phyloP scores from a whole-genome alignment of 2,329 filamentous ascomycete species.

The Colletotrichum cuscutae region DNA sequence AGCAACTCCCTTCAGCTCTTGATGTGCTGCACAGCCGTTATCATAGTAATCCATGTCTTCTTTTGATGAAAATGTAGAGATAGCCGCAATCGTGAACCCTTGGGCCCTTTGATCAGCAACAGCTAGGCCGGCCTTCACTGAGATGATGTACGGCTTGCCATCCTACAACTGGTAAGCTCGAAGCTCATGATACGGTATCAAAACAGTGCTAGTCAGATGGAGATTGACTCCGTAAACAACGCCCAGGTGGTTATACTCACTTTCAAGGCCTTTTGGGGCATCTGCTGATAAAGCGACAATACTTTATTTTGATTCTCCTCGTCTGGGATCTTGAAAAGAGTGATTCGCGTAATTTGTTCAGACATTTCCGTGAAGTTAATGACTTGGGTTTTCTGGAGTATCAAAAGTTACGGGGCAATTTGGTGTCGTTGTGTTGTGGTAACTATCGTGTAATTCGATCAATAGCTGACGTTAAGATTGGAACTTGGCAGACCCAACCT shows the following conservation, averaged over 20 bases:
- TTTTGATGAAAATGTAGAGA: slow-evolving; percentile 64
- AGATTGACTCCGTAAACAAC: neutral
- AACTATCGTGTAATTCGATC: too few relatives aligned
- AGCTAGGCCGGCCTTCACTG: slow-evolving; percentile 58
- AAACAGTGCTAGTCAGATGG: neutral
- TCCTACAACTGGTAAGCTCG: slow-evolving; percentile 52
- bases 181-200: rapidly evolving
- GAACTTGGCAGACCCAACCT: neutral
- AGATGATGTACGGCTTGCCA: slow-evolving; percentile 69
- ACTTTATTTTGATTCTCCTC: slow-evolving; percentile 44
- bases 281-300: slow-evolving; percentile 44
- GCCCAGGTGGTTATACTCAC: slow-evolving; percentile 34
- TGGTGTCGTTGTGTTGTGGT: neutral
- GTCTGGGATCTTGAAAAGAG: slow-evolving; percentile 50
- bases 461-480: neutral
- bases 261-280: slow-evolving; percentile 45
- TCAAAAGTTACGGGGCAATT: neutral
- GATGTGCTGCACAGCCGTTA: slow-evolving; percentile 48
- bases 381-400: neutral
- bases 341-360: slow-evolving; percentile 42
- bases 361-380: slow-evolving; percentile 6
- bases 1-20: slow-evolving; percentile 44
- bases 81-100: slow-evolving; percentile 67
- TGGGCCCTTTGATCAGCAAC: slow-evolving; percentile 65
- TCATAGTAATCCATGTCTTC: slow-evolving; percentile 74